These are phyloP conservation scores for Rhodotorula sp. DNA, from an alignment of 1,284 basidiomycete genomes.

Conservation along the genomic window DNA sequence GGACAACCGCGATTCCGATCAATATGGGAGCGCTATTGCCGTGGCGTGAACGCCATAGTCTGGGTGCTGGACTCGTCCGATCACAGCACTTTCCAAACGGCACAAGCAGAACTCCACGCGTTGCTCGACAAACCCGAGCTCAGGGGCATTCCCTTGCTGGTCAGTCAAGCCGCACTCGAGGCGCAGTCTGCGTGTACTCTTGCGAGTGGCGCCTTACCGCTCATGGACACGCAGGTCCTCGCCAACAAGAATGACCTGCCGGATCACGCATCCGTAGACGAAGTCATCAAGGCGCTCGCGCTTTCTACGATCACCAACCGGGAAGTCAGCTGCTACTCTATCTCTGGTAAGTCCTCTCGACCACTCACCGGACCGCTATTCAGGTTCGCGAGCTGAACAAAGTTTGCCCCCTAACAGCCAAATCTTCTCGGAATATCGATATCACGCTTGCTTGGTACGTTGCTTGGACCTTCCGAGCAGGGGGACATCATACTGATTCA, in stretches of 20 bases:
- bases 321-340: constrained; percentile 40
- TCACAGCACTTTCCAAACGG: constrained; percentile 76
- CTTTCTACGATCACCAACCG: constrained; percentile 45
- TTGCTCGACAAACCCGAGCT: constrained; percentile 73
- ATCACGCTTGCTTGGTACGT: constrained; percentile 55
- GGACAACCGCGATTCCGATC: constrained; percentile 89
- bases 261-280: constrained; percentile 75
- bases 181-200: constrained; percentile 1
- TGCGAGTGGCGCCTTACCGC: background rate
- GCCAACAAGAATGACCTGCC: constrained; percentile 95
- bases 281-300: constrained; percentile 78
- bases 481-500: too few relatives aligned
- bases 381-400: constrained; percentile 14
- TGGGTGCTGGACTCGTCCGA: constrained; percentile 87
- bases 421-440: constrained; percentile 84
- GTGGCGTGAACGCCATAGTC: constrained; percentile 91
- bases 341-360: constrained; percentile 57
- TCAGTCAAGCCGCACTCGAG: constrained; percentile 50
- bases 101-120: constrained; percentile 81
- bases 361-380: constrained; percentile 7
- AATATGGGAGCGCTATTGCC: constrained; percentile 89
- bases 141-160: constrained; percentile 77
- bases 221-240: constrained; percentile 52
- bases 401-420: constrained; percentile 56
- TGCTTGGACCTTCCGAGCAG: background rate